Evolutionary conservation across 2,329 filamentous ascomycete species (phyloP).

Genomic region (Nemania diffusa): DNA sequence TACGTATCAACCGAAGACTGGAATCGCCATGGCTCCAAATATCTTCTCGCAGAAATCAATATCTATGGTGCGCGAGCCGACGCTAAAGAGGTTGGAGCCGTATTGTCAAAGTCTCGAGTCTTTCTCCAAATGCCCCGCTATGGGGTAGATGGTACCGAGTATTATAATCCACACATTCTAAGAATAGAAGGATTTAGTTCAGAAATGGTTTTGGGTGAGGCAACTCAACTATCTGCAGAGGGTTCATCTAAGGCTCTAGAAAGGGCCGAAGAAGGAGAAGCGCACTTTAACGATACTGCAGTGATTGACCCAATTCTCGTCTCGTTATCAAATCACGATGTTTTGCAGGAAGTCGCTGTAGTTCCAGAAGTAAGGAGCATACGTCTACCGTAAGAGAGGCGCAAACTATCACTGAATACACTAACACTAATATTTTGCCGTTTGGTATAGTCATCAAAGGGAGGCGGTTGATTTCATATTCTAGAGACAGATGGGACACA

Average conservation of each 20-base stretch:
- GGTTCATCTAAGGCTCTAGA: neutral
- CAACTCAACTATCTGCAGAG: neutral
- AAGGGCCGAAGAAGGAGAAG: neutral
- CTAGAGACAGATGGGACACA: constrained; percentile 17
- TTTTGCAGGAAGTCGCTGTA: constrained; percentile 1
- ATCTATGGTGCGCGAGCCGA: constrained; percentile 23
- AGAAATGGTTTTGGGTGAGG: neutral
- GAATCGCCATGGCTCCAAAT: neutral
- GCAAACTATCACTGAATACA: neutral
- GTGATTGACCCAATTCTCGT: constrained; percentile 15
- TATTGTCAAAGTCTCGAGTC: constrained; percentile 11
- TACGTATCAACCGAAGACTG: neutral
- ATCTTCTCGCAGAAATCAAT: constrained; percentile 18
- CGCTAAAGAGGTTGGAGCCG: constrained; percentile 19
- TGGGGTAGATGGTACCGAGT: constrained; percentile 2
- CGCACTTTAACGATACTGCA: neutral
- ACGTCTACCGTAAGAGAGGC: neutral
- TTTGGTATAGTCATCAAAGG: constrained; percentile 22
- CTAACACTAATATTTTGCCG: neutral
- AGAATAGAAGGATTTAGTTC: constrained; percentile 8
- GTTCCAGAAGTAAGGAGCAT: constrained; percentile 13
- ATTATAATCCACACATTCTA: constrained; percentile 33
- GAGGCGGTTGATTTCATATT: constrained; percentile 33
- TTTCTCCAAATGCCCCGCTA: constrained; percentile 24
- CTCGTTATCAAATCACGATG: constrained; percentile 16